Evolutionary conservation across 306 rosid genomes (phyloP).

Genomic region (Potentilla sterilis): DNA sequence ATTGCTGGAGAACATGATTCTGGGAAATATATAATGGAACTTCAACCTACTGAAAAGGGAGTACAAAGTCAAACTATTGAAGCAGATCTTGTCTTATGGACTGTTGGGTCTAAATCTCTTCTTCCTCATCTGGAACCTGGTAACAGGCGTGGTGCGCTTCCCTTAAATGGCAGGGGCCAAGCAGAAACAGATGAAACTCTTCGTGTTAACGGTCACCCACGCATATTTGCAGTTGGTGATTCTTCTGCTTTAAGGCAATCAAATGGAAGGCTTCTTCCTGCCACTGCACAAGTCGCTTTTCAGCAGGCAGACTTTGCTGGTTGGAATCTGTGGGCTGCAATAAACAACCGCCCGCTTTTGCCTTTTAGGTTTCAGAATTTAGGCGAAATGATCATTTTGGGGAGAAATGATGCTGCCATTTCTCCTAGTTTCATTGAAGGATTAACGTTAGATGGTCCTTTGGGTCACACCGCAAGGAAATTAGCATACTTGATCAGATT

Average conservation of each 20-base stretch:
- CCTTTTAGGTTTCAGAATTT: conserved; percentile 96
- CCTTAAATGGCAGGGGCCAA: conserved; percentile 84
- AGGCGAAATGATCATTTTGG: conserved; percentile 96
- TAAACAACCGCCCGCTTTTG: conserved; percentile 89
- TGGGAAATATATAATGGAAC: conserved; percentile 68
- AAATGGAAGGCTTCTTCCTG: conserved; percentile 86
- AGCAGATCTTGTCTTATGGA: conserved; percentile 89
- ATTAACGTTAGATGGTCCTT: conserved; percentile 77
- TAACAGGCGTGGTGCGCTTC: conserved; percentile 57
- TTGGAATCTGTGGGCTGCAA: conserved; percentile 98
- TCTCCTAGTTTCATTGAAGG: conserved; percentile 93
- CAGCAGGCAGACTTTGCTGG: conserved; percentile 98
- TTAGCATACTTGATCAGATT: conserved; percentile 86
- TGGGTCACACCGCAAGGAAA: conserved; percentile 94
- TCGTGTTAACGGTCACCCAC: conserved; percentile 98
- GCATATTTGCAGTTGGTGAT: conserved; percentile 95
- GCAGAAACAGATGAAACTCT: conserved; percentile 96
- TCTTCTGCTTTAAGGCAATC: conserved; percentile 81
- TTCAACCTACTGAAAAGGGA: conserved; percentile 81
- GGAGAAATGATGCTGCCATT: conserved; percentile 85
- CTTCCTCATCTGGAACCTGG: conserved; percentile 64
- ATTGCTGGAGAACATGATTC: conserved; percentile 6
- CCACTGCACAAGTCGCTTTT: conserved; percentile 98
- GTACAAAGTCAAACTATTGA: conserved; percentile 52
- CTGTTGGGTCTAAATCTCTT: conserved; percentile 85